Conservation (phyloP, 495 filamentous ascomycete species). For the Xylaria intraflava region DNA sequence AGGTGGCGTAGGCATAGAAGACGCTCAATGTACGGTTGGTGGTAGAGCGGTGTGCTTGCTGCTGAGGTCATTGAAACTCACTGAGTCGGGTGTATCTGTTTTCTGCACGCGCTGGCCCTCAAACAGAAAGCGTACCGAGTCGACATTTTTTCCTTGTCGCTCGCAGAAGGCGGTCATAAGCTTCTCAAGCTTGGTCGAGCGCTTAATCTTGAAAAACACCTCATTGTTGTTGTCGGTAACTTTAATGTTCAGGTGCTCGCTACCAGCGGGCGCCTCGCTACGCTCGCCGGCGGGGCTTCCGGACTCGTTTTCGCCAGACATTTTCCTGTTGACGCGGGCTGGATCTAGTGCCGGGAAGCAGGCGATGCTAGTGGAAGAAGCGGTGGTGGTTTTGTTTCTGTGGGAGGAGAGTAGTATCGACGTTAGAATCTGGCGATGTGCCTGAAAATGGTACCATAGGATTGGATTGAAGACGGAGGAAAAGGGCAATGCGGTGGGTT, state of each 20-base stretch:
- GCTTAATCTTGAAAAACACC: slow-evolving; percentile 99
- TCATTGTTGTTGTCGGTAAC: slow-evolving; percentile 99
- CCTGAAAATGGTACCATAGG: background rate
- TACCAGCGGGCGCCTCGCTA: slow-evolving; percentile 29
- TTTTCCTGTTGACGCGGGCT: slow-evolving; percentile 32
- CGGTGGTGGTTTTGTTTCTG: background rate
- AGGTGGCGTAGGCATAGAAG: background rate
- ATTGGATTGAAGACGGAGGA: background rate
- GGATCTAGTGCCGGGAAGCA: background rate
- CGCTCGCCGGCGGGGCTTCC: slow-evolving; percentile 53
- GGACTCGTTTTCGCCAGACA: slow-evolving; percentile 49
- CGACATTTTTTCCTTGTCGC: slow-evolving; percentile 77
- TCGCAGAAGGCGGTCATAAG: slow-evolving; percentile 99
- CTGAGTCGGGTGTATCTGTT: slow-evolving; percentile 83
- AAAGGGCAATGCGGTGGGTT: too few species aligned
- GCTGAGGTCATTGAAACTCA: slow-evolving; percentile 53
- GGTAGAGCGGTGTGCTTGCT: background rate
- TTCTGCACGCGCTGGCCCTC: slow-evolving; percentile 87
- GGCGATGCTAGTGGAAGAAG: background rate
- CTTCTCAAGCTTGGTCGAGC: slow-evolving; percentile 91
- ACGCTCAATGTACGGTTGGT: background rate
- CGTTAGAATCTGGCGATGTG: background rate
- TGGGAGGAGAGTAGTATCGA: background rate
- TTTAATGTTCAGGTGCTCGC: slow-evolving; percentile 97
- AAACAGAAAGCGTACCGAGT: slow-evolving; percentile 90